These are phyloP conservation scores for Phyllosticta ampelicida DNA, from an alignment of 2,329 filamentous ascomycete genomes.

Conservation along the genomic window DNA sequence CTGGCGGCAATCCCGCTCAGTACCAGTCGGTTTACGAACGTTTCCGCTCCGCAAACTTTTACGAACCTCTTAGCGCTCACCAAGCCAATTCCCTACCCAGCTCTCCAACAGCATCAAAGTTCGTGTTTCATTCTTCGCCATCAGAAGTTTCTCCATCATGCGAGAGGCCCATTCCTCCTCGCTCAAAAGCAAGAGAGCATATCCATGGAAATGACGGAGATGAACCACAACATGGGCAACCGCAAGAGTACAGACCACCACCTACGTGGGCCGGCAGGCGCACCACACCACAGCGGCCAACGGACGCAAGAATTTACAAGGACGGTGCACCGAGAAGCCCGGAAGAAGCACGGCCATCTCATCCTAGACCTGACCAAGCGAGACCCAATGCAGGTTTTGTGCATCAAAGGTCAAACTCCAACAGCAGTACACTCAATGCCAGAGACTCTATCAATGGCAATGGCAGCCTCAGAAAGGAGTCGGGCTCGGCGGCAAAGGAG, in stretches of 20 bases:
- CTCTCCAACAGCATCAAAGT: not conserved
- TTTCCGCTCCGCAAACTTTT: not conserved
- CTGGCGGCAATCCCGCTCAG: not conserved
- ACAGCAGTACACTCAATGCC: not conserved
- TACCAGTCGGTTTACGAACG: not conserved
- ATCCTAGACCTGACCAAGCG: not conserved
- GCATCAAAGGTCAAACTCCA: not conserved
- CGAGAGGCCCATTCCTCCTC: not conserved
- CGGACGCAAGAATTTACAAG: not conserved
- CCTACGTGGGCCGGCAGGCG: not conserved
- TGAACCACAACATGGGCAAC: not conserved
- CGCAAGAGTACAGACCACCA: not conserved
- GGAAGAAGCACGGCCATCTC: not conserved
- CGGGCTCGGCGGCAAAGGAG: not conserved
- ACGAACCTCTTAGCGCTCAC: not conserved
- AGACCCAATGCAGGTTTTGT: not conserved
- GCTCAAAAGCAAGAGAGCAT: not conserved
- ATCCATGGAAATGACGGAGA: not conserved
- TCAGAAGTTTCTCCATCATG: not conserved
- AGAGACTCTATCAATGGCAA: not conserved
- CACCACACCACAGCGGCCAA: not conserved
- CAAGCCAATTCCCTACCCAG: not conserved
- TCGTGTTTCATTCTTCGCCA: not conserved
- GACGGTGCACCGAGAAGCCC: not conserved
- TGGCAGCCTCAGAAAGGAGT: not conserved